Conservation (phyloP, 2,329 filamentous ascomycete genomes). For the Chaetomium olivaceum region DNA sequence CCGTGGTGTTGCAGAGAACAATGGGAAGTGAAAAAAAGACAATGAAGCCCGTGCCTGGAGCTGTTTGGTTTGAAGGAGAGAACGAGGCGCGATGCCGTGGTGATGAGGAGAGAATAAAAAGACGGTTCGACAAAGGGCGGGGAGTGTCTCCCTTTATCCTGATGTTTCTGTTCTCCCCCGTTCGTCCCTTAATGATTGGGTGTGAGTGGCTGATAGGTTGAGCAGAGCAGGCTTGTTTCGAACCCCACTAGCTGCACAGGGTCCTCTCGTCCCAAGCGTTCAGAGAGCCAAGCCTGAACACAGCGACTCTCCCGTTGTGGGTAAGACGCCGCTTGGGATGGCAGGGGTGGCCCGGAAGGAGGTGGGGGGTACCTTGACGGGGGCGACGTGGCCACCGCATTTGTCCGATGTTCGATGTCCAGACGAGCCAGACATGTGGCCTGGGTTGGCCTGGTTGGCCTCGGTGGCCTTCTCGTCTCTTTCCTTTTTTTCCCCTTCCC, state of each 20-base stretch:
- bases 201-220: conserved; percentile 2
- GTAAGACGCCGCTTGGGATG: conserved; percentile 12
- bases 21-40: conserved; percentile 24
- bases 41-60: conserved; percentile 25
- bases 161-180: conserved; percentile 30
- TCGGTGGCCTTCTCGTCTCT: background rate
- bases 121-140: conserved; percentile 18
- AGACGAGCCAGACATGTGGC: background rate
- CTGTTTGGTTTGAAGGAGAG: conserved; percentile 28
- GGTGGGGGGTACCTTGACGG: background rate
- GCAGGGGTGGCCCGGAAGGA: conserved; percentile 12
- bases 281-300: conserved; percentile 12
- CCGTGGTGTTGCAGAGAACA: conserved; percentile 18
- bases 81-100: conserved; percentile 31
- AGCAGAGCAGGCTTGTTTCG: conserved; percentile 28
- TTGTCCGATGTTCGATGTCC: background rate
- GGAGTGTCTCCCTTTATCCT: conserved; percentile 27
- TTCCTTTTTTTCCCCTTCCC: background rate
- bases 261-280: conserved; percentile 24
- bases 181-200: conserved; percentile 30
- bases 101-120: conserved; percentile 27
- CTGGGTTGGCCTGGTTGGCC: background rate
- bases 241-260: conserved; percentile 26
- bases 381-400: background rate
- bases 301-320: conserved; percentile 16